Conservation (phyloP, 768 basidiomycete species). For the Suillus clintonianus region DNA sequence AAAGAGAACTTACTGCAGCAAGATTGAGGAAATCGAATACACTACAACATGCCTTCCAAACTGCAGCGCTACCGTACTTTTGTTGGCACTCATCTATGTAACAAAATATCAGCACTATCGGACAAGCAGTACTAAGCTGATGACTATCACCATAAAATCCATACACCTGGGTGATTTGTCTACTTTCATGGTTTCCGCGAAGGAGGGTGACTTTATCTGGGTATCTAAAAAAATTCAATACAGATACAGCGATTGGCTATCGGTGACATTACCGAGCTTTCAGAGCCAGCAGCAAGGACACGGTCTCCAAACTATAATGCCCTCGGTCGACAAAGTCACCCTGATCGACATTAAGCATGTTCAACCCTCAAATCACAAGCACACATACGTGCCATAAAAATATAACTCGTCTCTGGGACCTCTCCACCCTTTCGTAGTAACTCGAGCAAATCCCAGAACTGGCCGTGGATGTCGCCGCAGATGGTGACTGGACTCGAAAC, state of each 20-base stretch:
- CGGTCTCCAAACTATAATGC: conserved; percentile 94
- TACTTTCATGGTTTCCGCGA: conserved; percentile 93
- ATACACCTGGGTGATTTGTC: conserved; percentile 98
- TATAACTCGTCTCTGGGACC: conserved; percentile 88
- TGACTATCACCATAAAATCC: conserved; percentile 87
- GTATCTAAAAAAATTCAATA: conserved; percentile 53
- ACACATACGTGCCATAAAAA: conserved; percentile 87
- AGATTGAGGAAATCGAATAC: conserved; percentile 96
- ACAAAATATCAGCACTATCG: neutral
- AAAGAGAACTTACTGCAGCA: conserved; percentile 67
- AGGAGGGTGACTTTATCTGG: conserved; percentile 91
- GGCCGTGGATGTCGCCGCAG: conserved; percentile 96
- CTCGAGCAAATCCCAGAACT: conserved; percentile 96
- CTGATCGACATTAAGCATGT: conserved; percentile 45
- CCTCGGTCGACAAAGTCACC: conserved; percentile 98
- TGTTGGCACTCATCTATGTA: conserved; percentile 90
- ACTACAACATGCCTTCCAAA: conserved; percentile 97
- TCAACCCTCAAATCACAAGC: conserved; percentile 24
- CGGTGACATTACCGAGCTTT: conserved; percentile 73
- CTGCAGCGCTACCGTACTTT: conserved; percentile 92
- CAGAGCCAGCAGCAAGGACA: conserved; percentile 82
- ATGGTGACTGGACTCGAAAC: conserved; percentile 94
- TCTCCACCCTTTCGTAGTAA: conserved; percentile 83
- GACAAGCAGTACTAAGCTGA: neutral
- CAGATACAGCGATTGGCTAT: conserved; percentile 1